phyloP scores from a whole-genome alignment of 208 protist species.

The Leishmania braziliensis region DNA sequence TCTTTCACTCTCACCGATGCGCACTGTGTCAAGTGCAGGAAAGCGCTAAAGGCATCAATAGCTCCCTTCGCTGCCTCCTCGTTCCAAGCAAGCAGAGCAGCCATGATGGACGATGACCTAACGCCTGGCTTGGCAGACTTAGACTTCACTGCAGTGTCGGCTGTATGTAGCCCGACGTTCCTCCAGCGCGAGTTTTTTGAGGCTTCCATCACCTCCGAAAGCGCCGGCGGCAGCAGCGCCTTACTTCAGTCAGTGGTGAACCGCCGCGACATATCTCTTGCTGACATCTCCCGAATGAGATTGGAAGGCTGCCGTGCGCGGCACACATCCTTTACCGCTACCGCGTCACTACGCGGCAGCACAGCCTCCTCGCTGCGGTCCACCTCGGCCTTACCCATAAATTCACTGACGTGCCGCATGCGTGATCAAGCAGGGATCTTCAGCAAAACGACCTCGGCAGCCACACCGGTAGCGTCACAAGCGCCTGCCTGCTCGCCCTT shows the following conservation, averaged over 20 bases:
- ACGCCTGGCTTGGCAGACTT: not conserved
- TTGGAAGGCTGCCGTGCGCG: conserved; percentile 43
- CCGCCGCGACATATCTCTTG: conserved; percentile 27
- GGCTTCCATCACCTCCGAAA: not conserved
- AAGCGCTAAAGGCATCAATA: not conserved
- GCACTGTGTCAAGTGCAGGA: too few species aligned
- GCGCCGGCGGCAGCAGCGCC: not conserved
- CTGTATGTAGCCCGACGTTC: not conserved
- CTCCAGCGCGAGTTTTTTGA: not conserved
- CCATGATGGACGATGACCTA: not conserved
- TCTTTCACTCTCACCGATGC: conserved; percentile 6
- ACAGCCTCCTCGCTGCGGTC: conserved; percentile 11
- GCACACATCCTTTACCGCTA: conserved; percentile 5
- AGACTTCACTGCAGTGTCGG: not conserved
- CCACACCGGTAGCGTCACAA: not conserved
- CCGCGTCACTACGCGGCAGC: conserved; percentile 3
- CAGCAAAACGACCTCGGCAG: not conserved
- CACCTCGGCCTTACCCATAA: not conserved
- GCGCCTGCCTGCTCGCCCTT: not conserved
- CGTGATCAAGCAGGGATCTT: not conserved
- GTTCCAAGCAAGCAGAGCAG: not conserved
- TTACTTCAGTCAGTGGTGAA: conserved; percentile 11
- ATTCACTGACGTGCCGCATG: not conserved
- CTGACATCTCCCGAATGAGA: conserved; percentile 45
- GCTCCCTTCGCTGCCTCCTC: not conserved